Evolutionary conservation across 192 early-diverging fungal genomes (phyloP).

Genomic region (Coemansia sp.): DNA sequence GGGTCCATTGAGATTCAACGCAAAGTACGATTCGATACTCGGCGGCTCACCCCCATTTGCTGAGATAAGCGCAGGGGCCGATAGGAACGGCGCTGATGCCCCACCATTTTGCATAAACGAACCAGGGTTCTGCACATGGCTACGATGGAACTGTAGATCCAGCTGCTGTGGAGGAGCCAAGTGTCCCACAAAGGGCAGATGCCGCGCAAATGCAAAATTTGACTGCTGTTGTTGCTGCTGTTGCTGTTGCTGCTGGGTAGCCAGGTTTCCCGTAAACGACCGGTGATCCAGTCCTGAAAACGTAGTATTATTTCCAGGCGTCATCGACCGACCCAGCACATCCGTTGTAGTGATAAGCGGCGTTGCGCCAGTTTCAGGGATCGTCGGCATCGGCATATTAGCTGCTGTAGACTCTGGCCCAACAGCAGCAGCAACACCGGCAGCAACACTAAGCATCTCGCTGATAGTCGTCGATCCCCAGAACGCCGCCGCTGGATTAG

Average conservation of each 20-base stretch:
- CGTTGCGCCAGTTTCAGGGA: conserved; percentile 19
- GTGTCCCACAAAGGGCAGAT: conserved; percentile 1
- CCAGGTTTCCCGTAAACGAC: conserved; percentile 6
- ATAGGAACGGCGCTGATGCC: conserved; percentile 32
- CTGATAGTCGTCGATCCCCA: conserved; percentile 28
- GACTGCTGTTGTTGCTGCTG: too few species aligned
- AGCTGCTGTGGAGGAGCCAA: not conserved
- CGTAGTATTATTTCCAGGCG: not conserved
- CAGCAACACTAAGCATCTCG: conserved; percentile 23
- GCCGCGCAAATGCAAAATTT: not conserved
- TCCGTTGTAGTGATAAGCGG: conserved; percentile 7
- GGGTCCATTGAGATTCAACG: conserved; percentile 13
- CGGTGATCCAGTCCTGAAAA: not conserved
- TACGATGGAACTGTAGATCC: not conserved
- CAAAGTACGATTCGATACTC: conserved; percentile 41
- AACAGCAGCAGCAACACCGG: conserved; percentile 3
- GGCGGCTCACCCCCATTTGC: conserved; percentile 40
- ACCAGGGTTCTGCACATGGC: not conserved
- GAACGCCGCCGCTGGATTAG: conserved; percentile 5
- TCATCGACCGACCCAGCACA: conserved; percentile 7
- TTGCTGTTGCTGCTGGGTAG: not conserved
- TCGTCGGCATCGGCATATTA: conserved; percentile 22
- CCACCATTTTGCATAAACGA: not conserved
- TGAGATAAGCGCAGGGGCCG: conserved; percentile 45
- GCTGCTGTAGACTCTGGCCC: not conserved